phyloP scores from a whole-genome alignment of 768 basidiomycete species.

The Lactarius hatsudake region DNA sequence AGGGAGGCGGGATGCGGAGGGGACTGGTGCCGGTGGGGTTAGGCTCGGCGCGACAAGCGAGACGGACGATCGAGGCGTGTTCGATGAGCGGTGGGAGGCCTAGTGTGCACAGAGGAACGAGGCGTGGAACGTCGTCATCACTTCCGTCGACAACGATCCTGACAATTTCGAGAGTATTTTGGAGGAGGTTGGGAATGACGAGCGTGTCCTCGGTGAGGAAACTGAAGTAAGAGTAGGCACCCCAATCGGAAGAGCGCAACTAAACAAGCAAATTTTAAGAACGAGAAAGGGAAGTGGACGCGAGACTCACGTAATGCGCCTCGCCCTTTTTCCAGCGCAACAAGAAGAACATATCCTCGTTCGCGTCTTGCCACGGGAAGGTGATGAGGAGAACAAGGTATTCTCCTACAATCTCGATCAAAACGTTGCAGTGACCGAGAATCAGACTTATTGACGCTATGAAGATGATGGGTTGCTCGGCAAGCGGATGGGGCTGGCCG shows the following conservation, averaged over 20 bases:
- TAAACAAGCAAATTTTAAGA: background rate
- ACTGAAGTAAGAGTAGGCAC: constrained; percentile 30
- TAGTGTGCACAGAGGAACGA: constrained; percentile 25
- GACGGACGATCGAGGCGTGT: constrained; percentile 25
- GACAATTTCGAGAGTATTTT: constrained; percentile 29
- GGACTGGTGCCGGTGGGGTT: constrained; percentile 24
- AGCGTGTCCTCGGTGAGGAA: constrained; percentile 31
- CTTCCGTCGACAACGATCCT: constrained; percentile 11
- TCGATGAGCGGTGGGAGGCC: constrained; percentile 26
- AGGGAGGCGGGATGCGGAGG: background rate
- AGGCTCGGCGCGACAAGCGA: constrained; percentile 34
- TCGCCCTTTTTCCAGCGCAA: constrained; percentile 34
- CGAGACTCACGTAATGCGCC: constrained; percentile 27
- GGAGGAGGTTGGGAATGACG: constrained; percentile 30
- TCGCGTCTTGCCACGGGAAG: constrained; percentile 15
- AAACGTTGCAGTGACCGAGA: constrained; percentile 15
- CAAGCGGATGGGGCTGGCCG: constrained; percentile 21
- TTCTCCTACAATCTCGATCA: constrained; percentile 27
- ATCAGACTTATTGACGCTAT: constrained; percentile 13
- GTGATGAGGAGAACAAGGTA: constrained; percentile 22
- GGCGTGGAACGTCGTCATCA: constrained; percentile 8
- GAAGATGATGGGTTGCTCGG: constrained; percentile 17
- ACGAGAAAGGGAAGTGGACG: background rate
- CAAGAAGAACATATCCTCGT: constrained; percentile 26
- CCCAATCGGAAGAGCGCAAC: constrained; percentile 21